These are phyloP conservation scores for Paracorniculantispora psalliotae DNA, from an alignment of 2,329 filamentous ascomycete species.

Conservation along the genomic window DNA sequence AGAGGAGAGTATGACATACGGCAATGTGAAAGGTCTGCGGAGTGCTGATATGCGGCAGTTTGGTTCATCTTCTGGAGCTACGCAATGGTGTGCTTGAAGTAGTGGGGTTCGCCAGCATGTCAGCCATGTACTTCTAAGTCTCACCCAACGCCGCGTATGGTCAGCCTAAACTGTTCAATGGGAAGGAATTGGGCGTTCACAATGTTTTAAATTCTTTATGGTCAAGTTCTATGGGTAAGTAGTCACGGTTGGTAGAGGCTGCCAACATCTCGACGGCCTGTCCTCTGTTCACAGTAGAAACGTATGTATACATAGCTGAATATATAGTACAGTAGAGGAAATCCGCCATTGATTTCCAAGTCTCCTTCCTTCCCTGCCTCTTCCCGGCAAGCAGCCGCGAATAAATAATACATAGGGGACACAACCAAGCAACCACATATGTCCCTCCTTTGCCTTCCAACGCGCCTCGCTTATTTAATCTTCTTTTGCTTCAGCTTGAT, in stretches of 20 bases:
- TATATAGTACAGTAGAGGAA: conserved; percentile 6
- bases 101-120: not conserved
- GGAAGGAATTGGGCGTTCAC: too few species aligned
- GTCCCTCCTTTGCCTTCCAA: not conserved
- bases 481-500: conserved; percentile 99
- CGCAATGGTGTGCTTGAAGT: conserved; percentile 1
- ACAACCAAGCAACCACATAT: not conserved
- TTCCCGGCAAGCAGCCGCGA: not conserved
- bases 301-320: conserved; percentile 8
- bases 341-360: not conserved
- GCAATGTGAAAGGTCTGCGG: not conserved
- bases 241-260: too few species aligned
- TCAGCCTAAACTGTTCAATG: not conserved
- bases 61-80: not conserved
- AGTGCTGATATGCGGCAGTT: not conserved
- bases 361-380: not conserved
- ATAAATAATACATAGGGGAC: conserved; percentile 4
- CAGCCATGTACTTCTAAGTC: not conserved
- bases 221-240: too few species aligned
- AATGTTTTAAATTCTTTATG: too few species aligned
- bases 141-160: not conserved
- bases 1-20: not conserved
- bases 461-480: conserved; percentile 62
- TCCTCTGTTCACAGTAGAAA: not conserved
- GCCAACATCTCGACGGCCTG: too few species aligned